phyloP scores from a whole-genome alignment of 495 filamentous ascomycete species.

The Rhizodiscina lignyota region DNA sequence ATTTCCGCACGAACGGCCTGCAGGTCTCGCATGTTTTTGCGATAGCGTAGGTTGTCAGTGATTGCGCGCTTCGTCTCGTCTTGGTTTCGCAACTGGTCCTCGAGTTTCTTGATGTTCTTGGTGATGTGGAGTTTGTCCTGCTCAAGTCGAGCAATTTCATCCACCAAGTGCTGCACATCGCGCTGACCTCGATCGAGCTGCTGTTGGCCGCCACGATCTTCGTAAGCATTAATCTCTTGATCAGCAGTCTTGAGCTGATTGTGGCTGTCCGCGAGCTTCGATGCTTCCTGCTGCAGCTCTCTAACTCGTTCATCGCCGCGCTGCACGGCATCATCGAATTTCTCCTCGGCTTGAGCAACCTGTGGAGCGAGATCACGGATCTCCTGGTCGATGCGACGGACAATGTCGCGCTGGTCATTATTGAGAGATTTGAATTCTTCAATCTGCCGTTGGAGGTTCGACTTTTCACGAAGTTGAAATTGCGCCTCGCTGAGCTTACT shows the following conservation, averaged over 20 bases:
- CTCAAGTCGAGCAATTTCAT: constrained; percentile 47
- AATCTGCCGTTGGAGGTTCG: constrained; percentile 45
- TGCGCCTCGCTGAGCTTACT: constrained; percentile 50
- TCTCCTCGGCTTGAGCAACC: constrained; percentile 53
- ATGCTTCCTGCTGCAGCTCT: constrained; percentile 52
- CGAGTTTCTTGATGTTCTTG: constrained; percentile 56
- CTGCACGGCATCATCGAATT: constrained; percentile 56
- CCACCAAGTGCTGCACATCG: constrained; percentile 49
- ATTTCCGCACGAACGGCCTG: constrained; percentile 53
- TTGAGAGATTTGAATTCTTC: constrained; percentile 55
- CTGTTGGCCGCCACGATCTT: constrained; percentile 53
- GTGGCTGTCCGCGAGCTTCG: constrained; percentile 51
- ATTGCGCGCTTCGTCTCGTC: constrained; percentile 68
- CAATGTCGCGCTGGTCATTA: constrained; percentile 45
- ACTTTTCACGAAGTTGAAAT: constrained; percentile 65
- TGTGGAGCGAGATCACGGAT: constrained; percentile 54
- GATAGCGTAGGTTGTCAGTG: constrained; percentile 70
- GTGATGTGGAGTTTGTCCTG: constrained; percentile 49
- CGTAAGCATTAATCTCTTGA: constrained; percentile 64
- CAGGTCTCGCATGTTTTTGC: constrained; percentile 51
- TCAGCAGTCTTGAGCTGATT: constrained; percentile 60
- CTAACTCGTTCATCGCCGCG: constrained; percentile 59
- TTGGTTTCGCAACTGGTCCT: constrained; percentile 58
- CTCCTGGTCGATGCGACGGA: constrained; percentile 49
- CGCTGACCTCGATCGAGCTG: constrained; percentile 52